Evolutionary conservation across 352 stramenopile species (phyloP), one percentile per base, ranked within the genome.

Genomic region (Pilasporangium apinafurcum): DNA sequence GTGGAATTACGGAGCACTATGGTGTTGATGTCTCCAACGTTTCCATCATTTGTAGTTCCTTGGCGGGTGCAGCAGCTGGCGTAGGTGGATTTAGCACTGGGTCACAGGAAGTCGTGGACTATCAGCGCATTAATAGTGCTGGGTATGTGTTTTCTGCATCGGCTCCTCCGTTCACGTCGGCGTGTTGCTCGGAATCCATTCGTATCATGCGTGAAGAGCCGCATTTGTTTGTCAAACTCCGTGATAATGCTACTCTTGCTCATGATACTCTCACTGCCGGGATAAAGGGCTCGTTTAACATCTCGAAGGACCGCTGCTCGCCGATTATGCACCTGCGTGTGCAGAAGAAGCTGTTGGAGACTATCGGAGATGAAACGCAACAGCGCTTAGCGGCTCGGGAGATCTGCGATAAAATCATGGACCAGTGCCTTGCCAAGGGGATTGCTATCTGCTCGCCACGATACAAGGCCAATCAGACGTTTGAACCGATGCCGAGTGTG

Each of bases 61-160:
- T 99, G 18, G 87, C 95, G 41, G 96, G 95, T 44, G 77, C 94
- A 1, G 59, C 98, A 3, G 94, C 91, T 5, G 95, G 81, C 48
- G 86, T 99, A 37, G 96, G 96, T 18, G 96, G 96, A 35, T 94
- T 99, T 47, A 98, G 93, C 48, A 95, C 98, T 29, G 96, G 96
- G 10, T 96, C 83, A 39, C 82, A 95, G 56, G 95, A 99, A 48
- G 90, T 99, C 5, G 92, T 98, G 8, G 94, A 98, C 67, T 97
- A 98, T 78, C 96, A 99, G 71, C 89, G 96, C 37, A 83, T 99
- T 26, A 98, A 93, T 56, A 97, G 92, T 30, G 95, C 95, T 5
- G 96, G 96, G 38, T 99, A 99, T 67, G 97, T 96, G 54, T 99
- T 98, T 68, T 98, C 92, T 51, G 96, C 96, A n/a, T 97, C 95